Conservation (phyloP, 208 protist genomes). For the Crithidia brevicula region DNA sequence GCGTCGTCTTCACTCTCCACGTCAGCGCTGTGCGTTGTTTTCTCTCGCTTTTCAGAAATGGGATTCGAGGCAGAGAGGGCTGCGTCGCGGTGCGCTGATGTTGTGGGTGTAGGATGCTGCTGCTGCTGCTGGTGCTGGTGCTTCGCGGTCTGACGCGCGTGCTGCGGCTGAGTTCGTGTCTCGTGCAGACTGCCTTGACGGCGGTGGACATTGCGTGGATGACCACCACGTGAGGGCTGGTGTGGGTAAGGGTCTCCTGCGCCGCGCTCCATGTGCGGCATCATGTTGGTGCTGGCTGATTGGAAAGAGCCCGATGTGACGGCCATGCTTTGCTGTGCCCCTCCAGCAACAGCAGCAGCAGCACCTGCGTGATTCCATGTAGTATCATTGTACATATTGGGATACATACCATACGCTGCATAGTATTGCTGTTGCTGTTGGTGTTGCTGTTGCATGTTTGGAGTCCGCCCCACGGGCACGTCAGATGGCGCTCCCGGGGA, state of each 20-base stretch:
- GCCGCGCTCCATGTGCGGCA: neutral
- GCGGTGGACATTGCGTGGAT: neutral
- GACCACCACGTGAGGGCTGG: conserved; percentile 5
- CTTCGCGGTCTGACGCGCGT: neutral
- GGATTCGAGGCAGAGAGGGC: too few relatives aligned
- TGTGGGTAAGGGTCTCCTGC: neutral
- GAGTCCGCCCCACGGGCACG: neutral
- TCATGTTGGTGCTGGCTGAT: neutral
- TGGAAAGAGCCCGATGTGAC: neutral
- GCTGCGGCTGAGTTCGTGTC: neutral
- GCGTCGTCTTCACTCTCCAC: neutral
- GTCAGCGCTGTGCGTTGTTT: too few relatives aligned
- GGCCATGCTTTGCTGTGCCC: neutral
- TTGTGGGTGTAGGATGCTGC: too few relatives aligned
- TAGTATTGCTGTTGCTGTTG: conserved; percentile 32
- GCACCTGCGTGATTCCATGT: neutral
- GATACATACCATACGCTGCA: conserved; percentile 15
- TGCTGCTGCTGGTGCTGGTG: conserved; percentile 5
- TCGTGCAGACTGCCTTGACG: conserved; percentile 6
- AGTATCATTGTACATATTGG: conserved; percentile 6
- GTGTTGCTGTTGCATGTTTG: conserved; percentile 17
- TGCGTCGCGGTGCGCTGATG: too few relatives aligned
- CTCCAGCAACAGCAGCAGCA: neutral
- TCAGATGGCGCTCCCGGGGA: neutral
- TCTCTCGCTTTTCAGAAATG: too few relatives aligned